phyloP scores from a whole-genome alignment of 129 eudicot species.

The Helichrysum umbraculigerum region DNA sequence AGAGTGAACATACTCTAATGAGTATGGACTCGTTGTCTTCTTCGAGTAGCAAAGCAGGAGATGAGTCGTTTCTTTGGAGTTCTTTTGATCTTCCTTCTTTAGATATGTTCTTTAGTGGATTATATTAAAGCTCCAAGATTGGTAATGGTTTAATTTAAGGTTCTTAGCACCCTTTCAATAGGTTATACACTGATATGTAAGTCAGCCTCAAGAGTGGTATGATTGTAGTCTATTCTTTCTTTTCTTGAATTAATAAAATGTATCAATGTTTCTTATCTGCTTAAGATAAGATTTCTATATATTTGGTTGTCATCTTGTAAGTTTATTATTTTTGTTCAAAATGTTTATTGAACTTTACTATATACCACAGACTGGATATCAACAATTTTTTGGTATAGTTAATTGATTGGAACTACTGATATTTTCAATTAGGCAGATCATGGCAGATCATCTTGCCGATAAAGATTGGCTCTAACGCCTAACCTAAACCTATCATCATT shows the following conservation, averaged over 20 bases:
- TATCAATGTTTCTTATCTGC: background rate
- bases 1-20: conserved; percentile 12
- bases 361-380: too few relatives aligned
- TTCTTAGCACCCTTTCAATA: conserved; percentile 11
- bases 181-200: conserved; percentile 19
- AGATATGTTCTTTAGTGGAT: conserved; percentile 43
- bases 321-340: too few relatives aligned
- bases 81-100: conserved; percentile 46
- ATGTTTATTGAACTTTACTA: too few relatives aligned
- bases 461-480: too few relatives aligned
- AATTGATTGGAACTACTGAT: too few relatives aligned
- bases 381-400: too few relatives aligned
- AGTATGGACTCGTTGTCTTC: conserved; percentile 36
- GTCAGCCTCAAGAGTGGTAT: conserved; percentile 16
- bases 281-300: background rate
- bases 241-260: conserved; percentile 13
- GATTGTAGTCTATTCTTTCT: conserved; percentile 14
- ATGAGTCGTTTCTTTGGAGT: conserved; percentile 43
- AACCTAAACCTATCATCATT: too few relatives aligned
- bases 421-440: too few relatives aligned
- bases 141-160: background rate
- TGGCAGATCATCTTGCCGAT: too few relatives aligned
- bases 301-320: background rate
- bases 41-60: conserved; percentile 39
- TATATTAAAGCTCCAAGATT: conserved; percentile 18